Base-by-base conservation (phyloP, 306 rosid species). In the Betula pendula region DNA sequence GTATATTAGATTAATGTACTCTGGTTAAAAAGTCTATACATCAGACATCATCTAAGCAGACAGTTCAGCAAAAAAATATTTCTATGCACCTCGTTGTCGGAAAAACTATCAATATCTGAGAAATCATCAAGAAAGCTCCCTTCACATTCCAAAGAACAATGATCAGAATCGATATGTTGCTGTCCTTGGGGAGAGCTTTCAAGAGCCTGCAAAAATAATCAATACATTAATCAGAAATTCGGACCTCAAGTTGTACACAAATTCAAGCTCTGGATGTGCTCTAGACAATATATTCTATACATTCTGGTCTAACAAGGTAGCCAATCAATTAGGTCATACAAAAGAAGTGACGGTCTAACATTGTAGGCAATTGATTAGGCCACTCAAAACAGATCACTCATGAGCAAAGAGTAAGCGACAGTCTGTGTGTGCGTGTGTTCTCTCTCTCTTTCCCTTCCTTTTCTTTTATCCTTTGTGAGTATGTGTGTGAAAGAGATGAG, bases 51-150 rank as follows among this genome's bases (percentile, higher is more conserved):
- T 60, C 67, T 27, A 48, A 73, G 70, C 55, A 68, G 44, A 27
- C 14, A 65, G 24, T 16, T 65, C 38, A 65, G 70, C 70, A 22
- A 40, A 68, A 29, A 9, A 17, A 11, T 40, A 20, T n/a, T 40
- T 13, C 19, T 40, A 79, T 43, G 68, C 66, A 92, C 98, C 87
- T 92, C 97, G 27, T 63, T 77, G 66, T 90, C 93, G 14, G 87
- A 88, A 73, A 67, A 87, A 79, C 81, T 59, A 76, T 88, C 96
- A 27, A 73, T 12, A 75, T 90, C 95, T 10, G 95, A 86, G 78
- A 82, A 85, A 70, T 84, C 92, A 75, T 84, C 88, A 75, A 85
- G 82, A 73, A 87, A 85, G 78, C 86, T 87, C 70, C 79, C 89
- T 1, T 83, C 89, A 74, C 77, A 68, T 53, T 89, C 98, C 0